Evolutionary conservation across 2,329 filamentous ascomycete species (phyloP).

Genomic region (Colletotrichum scovillei): DNA sequence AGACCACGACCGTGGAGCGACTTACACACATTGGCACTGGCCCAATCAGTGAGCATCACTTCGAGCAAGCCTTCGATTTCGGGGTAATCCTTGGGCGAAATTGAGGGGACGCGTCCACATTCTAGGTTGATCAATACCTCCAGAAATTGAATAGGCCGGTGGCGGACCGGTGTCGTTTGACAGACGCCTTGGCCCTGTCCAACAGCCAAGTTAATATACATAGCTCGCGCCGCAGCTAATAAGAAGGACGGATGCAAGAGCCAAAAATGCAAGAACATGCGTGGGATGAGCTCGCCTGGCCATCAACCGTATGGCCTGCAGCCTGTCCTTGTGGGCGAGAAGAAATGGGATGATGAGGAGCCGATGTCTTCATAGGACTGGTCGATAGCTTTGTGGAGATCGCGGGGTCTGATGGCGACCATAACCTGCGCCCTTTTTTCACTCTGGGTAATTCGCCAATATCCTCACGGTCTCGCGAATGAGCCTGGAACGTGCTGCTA

Average conservation of each 20-base stretch:
- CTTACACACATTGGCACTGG: background rate
- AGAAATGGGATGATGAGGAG: constrained; percentile 17
- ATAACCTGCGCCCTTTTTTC: constrained; percentile 7
- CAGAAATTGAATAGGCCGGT: background rate
- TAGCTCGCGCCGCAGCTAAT: background rate
- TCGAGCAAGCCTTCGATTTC: background rate
- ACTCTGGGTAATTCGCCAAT: background rate
- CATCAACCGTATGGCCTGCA: constrained; percentile 14
- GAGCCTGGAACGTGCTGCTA: background rate
- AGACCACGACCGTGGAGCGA: background rate
- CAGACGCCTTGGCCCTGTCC: background rate
- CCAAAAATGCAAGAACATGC: constrained; percentile 15
- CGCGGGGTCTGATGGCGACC: constrained; percentile 27
- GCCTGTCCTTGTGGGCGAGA: constrained; percentile 5
- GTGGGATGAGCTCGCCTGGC: constrained; percentile 5
- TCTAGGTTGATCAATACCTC: background rate
- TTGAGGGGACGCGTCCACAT: background rate
- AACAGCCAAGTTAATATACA: background rate
- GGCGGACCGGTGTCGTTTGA: background rate
- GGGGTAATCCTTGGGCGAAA: background rate
- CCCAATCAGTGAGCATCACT: background rate
- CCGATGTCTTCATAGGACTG: constrained; percentile 10
- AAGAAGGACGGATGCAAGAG: background rate
- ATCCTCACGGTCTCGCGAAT: background rate
- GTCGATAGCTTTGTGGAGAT: constrained; percentile 19